Conservation (phyloP, 2,329 filamentous ascomycete genomes). For the Trichoderma brevicompactum region DNA sequence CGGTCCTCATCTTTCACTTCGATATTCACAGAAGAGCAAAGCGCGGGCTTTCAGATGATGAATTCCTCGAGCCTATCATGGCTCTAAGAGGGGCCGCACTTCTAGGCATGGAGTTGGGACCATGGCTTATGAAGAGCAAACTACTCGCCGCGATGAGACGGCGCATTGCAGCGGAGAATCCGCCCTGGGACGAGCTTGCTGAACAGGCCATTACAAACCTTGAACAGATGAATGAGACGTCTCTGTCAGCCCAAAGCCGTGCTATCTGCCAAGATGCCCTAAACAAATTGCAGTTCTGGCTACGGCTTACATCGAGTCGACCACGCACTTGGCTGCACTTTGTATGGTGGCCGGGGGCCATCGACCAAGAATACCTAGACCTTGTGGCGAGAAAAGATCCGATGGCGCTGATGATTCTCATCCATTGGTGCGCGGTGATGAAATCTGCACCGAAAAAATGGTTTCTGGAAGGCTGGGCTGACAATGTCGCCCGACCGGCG, state of each 20-base stretch:
- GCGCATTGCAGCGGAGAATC: not conserved
- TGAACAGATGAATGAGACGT: not conserved
- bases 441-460: constrained; percentile 16
- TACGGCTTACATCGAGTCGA: not conserved
- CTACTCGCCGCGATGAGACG: not conserved
- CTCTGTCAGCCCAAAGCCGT: not conserved
- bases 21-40: constrained; percentile 24
- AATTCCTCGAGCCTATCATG: constrained; percentile 5
- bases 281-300: constrained; percentile 8
- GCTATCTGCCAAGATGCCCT: constrained; percentile 4
- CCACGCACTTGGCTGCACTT: constrained; percentile 19
- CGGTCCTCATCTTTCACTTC: constrained; percentile 23
- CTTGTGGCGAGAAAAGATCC: not conserved
- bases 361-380: constrained; percentile 13
- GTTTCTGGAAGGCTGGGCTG: constrained; percentile 18
- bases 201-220: constrained; percentile 13
- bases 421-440: constrained; percentile 22
- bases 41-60: not conserved
- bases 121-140: constrained; percentile 16
- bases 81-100: not conserved
- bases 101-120: constrained; percentile 3
- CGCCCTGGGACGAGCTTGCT: constrained; percentile 12
- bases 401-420: constrained; percentile 15
- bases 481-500: constrained; percentile 5
- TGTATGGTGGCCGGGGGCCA: constrained; percentile 12